Evolutionary conservation across 352 stramenopile species (phyloP), one percentile per base, ranked within the genome.

Genomic region (Phytophthora agathidicida): DNA sequence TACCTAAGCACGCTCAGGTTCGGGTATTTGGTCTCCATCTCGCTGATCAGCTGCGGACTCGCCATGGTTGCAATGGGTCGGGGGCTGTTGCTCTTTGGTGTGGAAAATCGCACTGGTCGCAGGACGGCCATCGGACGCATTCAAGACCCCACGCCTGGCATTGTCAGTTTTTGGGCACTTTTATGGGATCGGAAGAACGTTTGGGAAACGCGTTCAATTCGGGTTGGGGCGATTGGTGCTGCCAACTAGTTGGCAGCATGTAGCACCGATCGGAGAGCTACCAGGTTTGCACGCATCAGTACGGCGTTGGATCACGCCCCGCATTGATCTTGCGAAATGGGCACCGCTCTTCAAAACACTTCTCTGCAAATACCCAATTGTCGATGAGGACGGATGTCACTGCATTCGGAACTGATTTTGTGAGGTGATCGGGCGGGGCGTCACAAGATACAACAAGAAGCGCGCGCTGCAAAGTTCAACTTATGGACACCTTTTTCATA

Each of bases 1-100:
- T 88, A 83, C 59, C 73, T 72, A 41, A 93, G 70, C 49, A 93
- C 79, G 26, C 75, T 65, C 16, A 93, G 60, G 61, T 84, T 88
- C 36, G 65, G 46, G 62, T 89, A 89, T 70, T 78, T 77, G 36
- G 45, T 53, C 63, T 93, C 80, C 44, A 90, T 73, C 20, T 82
- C 58, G 27, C 48, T 54, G 50, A 87, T 67, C 37, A 75, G 62
- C 60, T 60, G 73, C 5, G 44, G 16, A 23, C 46, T 85, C 46
- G 75, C 80, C 77, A 88, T 89, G 26, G 37, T 43, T 26, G 43
- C 37, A 44, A 16, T n/a, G 8, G 35, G 13, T 31, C 42, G 24
- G 8, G 33, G 11, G 14, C n/a, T 54, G 47, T 31, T 22, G 10
- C n/a, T n/a, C n/a, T n/a, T n/a, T n/a, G n/a, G n/a, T 24, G 20